Conservation (phyloP, 2,329 filamentous ascomycete species). For the Thielaviopsis musarum region DNA sequence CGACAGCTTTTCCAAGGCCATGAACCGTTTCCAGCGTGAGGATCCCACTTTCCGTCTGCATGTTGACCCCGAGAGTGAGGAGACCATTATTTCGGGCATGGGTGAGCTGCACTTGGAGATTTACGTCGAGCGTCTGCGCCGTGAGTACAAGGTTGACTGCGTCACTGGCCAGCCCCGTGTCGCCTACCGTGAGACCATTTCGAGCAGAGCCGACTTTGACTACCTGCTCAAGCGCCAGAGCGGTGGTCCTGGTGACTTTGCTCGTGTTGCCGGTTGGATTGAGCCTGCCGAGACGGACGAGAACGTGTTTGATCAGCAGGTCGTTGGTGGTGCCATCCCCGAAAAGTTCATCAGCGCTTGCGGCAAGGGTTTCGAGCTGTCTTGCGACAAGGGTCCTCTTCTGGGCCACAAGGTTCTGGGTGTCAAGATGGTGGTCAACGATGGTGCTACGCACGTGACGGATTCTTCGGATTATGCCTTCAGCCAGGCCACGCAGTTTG, state of each 20-base stretch:
- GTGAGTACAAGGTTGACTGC: slow-evolving; percentile 94
- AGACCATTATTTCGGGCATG: slow-evolving; percentile 98
- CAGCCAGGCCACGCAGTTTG: slow-evolving; percentile 85
- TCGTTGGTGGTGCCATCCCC: slow-evolving; percentile 76
- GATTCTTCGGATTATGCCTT: slow-evolving; percentile 96
- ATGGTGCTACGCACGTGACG: slow-evolving; percentile 92
- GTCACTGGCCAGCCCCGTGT: slow-evolving; percentile 93
- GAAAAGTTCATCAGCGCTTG: slow-evolving; percentile 94
- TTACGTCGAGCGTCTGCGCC: slow-evolving; percentile 89
- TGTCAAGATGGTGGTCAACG: slow-evolving; percentile 78
- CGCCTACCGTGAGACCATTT: slow-evolving; percentile 89
- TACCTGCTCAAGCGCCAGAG: slow-evolving; percentile 90
- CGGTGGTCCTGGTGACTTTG: slow-evolving; percentile 89
- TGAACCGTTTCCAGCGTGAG: slow-evolving; percentile 96
- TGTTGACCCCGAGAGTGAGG: slow-evolving; percentile 79
- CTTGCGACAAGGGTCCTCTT: slow-evolving; percentile 73
- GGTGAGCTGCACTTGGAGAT: slow-evolving; percentile 93
- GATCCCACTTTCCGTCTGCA: slow-evolving; percentile 94
- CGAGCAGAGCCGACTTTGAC: slow-evolving; percentile 66
- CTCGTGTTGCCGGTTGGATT: slow-evolving; percentile 79
- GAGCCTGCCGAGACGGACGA: slow-evolving; percentile 59
- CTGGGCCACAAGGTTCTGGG: slow-evolving; percentile 89
- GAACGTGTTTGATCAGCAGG: slow-evolving; percentile 74
- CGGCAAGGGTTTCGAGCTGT: slow-evolving; percentile 78
- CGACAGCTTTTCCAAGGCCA: slow-evolving; percentile 93